Base-by-base conservation (phyloP, 768 basidiomycete genomes). In the Tephrocybe sp. region DNA sequence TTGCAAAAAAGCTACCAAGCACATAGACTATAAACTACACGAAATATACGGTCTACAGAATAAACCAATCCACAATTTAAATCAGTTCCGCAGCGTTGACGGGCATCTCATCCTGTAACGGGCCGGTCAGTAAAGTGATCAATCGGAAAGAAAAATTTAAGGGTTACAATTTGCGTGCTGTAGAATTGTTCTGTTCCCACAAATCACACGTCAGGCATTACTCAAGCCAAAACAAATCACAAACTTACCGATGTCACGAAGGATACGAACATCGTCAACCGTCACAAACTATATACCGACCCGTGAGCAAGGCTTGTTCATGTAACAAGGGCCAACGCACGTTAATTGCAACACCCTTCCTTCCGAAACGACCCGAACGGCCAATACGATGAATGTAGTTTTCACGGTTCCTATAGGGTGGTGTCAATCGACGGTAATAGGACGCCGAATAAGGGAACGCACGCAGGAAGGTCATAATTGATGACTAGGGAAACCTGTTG, bases 301-400 rank as follows among this genome's bases (percentile, higher is more conserved):
- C 62, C 50, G 50, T 56, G 23, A 58, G 32, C 18, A 28, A 18
- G 43, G 56, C 43, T 43, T 45, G 52, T 24, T 20, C 17, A 48
- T 33, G 45, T 23, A 47, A 23, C 20, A 39, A 20, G 26, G 28
- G 23, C 26, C 73, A 37, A 57, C 87, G 37, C 64, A 97, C 95
- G 73, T 98, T 99, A 74, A 99, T 98, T 38, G 97, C 97, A 54
- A 98, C 97, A 79, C 96, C 97, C 75, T 99, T 99, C 62, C 97
- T 81, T 61, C 97, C 97, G 75, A 98, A 98, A 53, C 97, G 93
- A 66, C 97, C 97, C 52, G 95, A 97, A 56, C 97, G 93, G 71
- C 97, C 97, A 67, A 98, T 98, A 65, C 97, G 91, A 77, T 99
- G 97, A 60, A 99, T 98, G 76, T 99, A 99, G 72, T 99, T 98